A percentile compares a stretch with the other conserved stretches of the same genome.
Conservation (phyloP, 148 eudicot genomes). For the Nepenthes gracilis region DNA sequence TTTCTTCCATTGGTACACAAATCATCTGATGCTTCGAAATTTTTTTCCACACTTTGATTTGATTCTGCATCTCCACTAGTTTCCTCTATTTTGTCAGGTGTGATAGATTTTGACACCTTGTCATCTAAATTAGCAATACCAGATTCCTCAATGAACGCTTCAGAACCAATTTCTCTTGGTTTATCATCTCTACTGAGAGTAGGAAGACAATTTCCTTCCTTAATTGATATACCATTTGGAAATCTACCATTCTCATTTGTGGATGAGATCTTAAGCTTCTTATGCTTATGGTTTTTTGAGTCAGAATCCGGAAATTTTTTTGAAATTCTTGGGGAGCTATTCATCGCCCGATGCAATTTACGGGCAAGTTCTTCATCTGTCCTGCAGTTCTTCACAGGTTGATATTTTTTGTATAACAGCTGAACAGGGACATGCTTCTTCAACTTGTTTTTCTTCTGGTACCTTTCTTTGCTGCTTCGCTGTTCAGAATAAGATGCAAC, state of each 20-base stretch:
- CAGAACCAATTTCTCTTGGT: slow-evolving; percentile 19
- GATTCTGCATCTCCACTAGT: slow-evolving; percentile 37
- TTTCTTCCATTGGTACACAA: slow-evolving; percentile 36
- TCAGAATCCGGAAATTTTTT: slow-evolving; percentile 36
- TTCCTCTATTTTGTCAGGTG: slow-evolving; percentile 23
- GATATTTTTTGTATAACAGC: slow-evolving; percentile 44
- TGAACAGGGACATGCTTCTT: slow-evolving; percentile 71
- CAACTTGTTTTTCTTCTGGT: slow-evolving; percentile 47
- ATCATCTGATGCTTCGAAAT: slow-evolving; percentile 27
- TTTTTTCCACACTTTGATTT: slow-evolving; percentile 25
- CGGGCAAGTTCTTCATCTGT: slow-evolving; percentile 80
- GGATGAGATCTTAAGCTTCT: slow-evolving; percentile 41
- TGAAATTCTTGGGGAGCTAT: slow-evolving; percentile 71
- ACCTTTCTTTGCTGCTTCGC: slow-evolving; percentile 18
- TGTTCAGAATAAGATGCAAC: slow-evolving; percentile 45
- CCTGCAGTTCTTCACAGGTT: slow-evolving; percentile 28
- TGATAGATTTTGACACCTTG: slow-evolving; percentile 25
- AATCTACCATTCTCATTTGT: slow-evolving; percentile 21
- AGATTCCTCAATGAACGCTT: slow-evolving; percentile 28
- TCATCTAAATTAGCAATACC: slow-evolving; percentile 25
- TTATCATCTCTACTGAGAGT: slow-evolving; percentile 22
- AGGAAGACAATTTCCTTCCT: slow-evolving; percentile 16
- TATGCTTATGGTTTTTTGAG: slow-evolving; percentile 31
- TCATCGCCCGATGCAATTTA: slow-evolving; percentile 56
- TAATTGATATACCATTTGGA: slow-evolving; percentile 14